Percentiles rank a stretch among this genome's conserved stretches.
Evolutionary conservation across 805 yeast genomes (phyloP).

Genomic region (Wickerhamiella cacticola): DNA sequence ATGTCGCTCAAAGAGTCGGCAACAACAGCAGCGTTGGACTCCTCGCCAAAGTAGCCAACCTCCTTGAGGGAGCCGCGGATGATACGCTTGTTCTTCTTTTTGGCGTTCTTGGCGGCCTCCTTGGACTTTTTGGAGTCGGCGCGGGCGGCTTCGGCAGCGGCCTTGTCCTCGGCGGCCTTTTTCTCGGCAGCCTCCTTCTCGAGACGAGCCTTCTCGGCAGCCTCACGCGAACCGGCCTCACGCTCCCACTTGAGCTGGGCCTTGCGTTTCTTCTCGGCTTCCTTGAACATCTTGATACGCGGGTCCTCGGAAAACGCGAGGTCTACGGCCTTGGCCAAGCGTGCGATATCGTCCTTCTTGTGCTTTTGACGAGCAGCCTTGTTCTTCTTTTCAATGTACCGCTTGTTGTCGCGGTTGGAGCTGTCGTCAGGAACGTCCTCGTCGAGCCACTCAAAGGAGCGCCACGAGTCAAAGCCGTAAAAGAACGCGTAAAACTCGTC

Average conservation of each 20-base stretch:
- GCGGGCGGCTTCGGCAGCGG: slow-evolving; percentile 48
- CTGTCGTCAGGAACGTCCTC: slow-evolving; percentile 99
- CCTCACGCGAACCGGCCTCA: slow-evolving; percentile 94
- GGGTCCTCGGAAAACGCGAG: slow-evolving; percentile 87
- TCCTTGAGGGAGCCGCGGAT: slow-evolving; percentile 77
- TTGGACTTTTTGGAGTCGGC: slow-evolving; percentile 65
- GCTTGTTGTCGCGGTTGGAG: slow-evolving; percentile 97
- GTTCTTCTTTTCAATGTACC: slow-evolving; percentile 95
- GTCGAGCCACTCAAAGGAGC: slow-evolving; percentile 93
- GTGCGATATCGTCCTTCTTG: slow-evolving; percentile 93
- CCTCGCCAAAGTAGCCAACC: slow-evolving; percentile 71
- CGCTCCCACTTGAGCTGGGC: slow-evolving; percentile 94
- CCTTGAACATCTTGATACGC: slow-evolving; percentile 85
- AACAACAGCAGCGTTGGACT: slow-evolving; percentile 49
- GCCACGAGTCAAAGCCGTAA: slow-evolving; percentile 94
- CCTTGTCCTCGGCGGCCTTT: slow-evolving; percentile 66
- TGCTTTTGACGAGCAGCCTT: slow-evolving; percentile 91
- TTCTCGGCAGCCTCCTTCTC: slow-evolving; percentile 81
- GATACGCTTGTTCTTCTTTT: slow-evolving; percentile 92
- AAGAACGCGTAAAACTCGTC: slow-evolving; percentile 84
- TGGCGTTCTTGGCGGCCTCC: slow-evolving; percentile 94
- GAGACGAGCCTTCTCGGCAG: slow-evolving; percentile 81
- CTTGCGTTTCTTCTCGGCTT: slow-evolving; percentile 87
- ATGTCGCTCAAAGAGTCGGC: slow-evolving; percentile 44
- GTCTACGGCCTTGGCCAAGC: slow-evolving; percentile 74